Evolutionary conservation across 441 rosid genomes (phyloP), one percentile per base, ranked within the genome.

Genomic region (Gossypium schwendimanii): DNA sequence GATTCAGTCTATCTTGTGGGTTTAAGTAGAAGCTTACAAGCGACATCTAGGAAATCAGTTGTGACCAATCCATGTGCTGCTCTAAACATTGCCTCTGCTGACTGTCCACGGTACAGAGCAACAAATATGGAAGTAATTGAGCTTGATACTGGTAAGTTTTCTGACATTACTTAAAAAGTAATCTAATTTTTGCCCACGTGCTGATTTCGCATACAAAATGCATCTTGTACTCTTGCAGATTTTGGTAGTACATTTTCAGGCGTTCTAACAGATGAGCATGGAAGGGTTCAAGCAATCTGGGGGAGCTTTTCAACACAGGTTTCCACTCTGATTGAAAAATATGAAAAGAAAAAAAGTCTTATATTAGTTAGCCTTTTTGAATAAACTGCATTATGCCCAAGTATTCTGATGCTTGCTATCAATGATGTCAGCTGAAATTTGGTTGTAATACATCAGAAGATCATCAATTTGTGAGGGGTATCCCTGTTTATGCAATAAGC

Each of bases 291-390:
- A 79, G 99, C 99, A 73, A 81, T 95, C 39, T 95, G 99, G 99
- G 99, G 90, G 77, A 90, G 98, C 87, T 95, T 95, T 86, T 88
- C 98, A n/a, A 84, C 96, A 73, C 93, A 88, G 97, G 99, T 93
- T 77, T 77, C 72, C 59, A 77, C 77, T 49, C 2, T 28, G 23
- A 67, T 57, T 36, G 36, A 65, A 23, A 65, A 23, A 47, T 21
- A 21, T 65, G 24, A 21, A 65, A 65, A 23, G 12, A 41, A 21
- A 33, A 54, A 9, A 28, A 33, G 75, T 76, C 72, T 61, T 78
- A 71, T 50, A 0, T 41, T 63, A 26, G 55, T 72, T 52, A 69
- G 15, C 7, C 63, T 71, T 53, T 75, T 75, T 33, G 71, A 54
- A 65, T 62, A n/a, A 75, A 55, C 10, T 62, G 47, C 23, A 2